Evolutionary conservation across 352 stramenopile genomes (phyloP).

Genomic region (Phytophthora pisi): DNA sequence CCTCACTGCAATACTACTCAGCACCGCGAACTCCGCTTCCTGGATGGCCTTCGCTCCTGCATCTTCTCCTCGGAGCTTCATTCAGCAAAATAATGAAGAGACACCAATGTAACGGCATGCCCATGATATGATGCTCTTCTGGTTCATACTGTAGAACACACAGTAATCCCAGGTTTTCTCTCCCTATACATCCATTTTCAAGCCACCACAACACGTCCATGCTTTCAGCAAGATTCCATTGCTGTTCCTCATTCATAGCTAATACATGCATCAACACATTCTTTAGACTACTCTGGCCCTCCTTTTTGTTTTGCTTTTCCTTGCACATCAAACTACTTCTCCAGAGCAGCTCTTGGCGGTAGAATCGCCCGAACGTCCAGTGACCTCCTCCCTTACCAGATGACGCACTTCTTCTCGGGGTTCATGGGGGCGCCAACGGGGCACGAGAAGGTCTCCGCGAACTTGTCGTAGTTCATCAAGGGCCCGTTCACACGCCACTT

Average conservation of each 20-base stretch:
- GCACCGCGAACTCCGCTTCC: slow-evolving; percentile 45
- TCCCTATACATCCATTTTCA: no score
- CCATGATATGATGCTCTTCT: no score
- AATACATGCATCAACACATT: not conserved
- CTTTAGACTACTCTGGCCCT: not conserved
- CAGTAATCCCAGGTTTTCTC: no score
- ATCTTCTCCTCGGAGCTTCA: slow-evolving; percentile 3
- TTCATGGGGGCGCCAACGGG: slow-evolving; percentile 68
- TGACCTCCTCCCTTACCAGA: slow-evolving; percentile 52
- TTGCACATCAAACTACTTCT: not conserved
- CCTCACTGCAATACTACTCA: slow-evolving; percentile 51
- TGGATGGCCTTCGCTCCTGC: slow-evolving; percentile 20
- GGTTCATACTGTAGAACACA: no score
- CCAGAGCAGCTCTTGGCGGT: not conserved
- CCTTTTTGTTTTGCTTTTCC: not conserved
- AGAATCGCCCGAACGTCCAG: not conserved
- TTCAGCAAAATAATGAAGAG: not conserved
- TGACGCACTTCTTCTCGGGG: slow-evolving; percentile 61
- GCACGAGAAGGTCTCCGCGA: slow-evolving; percentile 72
- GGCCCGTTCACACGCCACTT: slow-evolving; percentile 74
- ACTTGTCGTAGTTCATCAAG: slow-evolving; percentile 69
- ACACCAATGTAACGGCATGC: not conserved
- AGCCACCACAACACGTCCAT: no score
- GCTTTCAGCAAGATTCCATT: no score
- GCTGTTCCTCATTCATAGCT: not conserved